Percentiles rank a stretch among this genome's conserved stretches.
These are phyloP conservation scores for Geranium incanum DNA, from an alignment of 441 rosid species.

Conservation along the genomic window DNA sequence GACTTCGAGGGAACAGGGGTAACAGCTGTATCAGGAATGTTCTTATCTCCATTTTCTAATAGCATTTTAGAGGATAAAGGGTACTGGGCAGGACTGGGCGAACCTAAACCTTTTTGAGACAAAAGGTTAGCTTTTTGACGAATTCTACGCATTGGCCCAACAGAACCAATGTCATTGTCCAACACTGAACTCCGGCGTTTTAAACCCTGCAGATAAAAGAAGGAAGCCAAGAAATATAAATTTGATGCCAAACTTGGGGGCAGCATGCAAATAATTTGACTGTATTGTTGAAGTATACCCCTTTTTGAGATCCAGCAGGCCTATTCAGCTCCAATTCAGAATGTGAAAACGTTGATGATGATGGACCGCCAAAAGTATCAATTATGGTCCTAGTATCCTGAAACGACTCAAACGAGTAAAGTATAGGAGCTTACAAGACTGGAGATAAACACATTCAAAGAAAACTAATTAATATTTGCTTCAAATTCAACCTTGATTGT, in stretches of 20 bases:
- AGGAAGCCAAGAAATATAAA: conserved; percentile 10
- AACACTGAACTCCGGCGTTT: conserved; percentile 74
- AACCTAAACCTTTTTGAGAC: conserved; percentile 34
- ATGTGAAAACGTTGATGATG: conserved; percentile 42
- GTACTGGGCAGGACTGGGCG: conserved; percentile 33
- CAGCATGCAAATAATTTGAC: background rate
- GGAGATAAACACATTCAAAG: conserved; percentile 9
- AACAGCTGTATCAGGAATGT: conserved; percentile 35
- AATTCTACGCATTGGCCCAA: conserved; percentile 82
- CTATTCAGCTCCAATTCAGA: conserved; percentile 39
- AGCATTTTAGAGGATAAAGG: conserved; percentile 30
- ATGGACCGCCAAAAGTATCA: conserved; percentile 36
- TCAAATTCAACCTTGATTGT: conserved; percentile 40
- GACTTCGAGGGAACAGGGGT: conserved; percentile 65
- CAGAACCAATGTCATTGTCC: conserved; percentile 67
- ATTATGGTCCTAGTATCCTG: conserved; percentile 33
- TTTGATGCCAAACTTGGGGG: background rate
- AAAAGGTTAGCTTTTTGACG: conserved; percentile 75
- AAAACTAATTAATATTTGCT: conserved; percentile 10
- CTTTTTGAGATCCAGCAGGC: conserved; percentile 52
- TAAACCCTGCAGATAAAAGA: conserved; percentile 42
- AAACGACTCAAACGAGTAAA: conserved; percentile 27
- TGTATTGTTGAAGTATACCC: conserved; percentile 34
- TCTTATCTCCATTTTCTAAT: conserved; percentile 33
- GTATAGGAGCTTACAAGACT: conserved; percentile 11